Evolutionary conservation across 75 land plant genomes (phyloP), one percentile per base, ranked within the genome.

Genomic region (Selaginella tamariscina): DNA sequence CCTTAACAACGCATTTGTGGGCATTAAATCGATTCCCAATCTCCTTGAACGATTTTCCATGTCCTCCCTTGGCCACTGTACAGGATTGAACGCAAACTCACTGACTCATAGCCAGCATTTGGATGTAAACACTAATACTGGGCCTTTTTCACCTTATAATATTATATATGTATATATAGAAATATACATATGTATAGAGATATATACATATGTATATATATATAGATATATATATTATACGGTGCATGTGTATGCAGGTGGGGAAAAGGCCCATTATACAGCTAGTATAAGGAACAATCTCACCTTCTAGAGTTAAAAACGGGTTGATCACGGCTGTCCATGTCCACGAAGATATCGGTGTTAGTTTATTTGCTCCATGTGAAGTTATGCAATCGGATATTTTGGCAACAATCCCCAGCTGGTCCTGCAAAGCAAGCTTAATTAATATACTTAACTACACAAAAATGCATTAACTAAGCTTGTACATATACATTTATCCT

Each of bases 241-340:
- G 20, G 18, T 11, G 54, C 54, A 49, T 11, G 20, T 49, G 54
- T 20, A 49, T 49, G 18, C 20, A 49, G 18, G 11, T 49, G 54
- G 54, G 18, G 20, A 20, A 49, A 49, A 11, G 20, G 11, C 54
- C 54, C 20, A 49, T 11, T 49, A 49, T 49, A 49, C 20, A 49
- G 20, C 54, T 65, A n/a, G n/a, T n/a, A n/a, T n/a, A n/a, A n/a
- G n/a, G n/a, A n/a, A n/a, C n/a, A 5, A 5, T 39, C 49, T 39
- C 15, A 89, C 98, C 91, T 82, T 79, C 98, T 80, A 9, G 91
- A 83, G 66, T 87, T 85, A 63, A 90, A 94, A 27, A 90, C 77
- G 8, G 80, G 80, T 54, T 65, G 26, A 22, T 75, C 44, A 13
- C 65, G 55, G 1, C 54, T 11, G 33, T 77, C 78, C 55, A 67